Percentiles rank a stretch among this genome's conserved stretches.
These are phyloP conservation scores for Fusarium solani-melongenae DNA, from an alignment of 2,329 filamentous ascomycete genomes.

Conservation along the genomic window DNA sequence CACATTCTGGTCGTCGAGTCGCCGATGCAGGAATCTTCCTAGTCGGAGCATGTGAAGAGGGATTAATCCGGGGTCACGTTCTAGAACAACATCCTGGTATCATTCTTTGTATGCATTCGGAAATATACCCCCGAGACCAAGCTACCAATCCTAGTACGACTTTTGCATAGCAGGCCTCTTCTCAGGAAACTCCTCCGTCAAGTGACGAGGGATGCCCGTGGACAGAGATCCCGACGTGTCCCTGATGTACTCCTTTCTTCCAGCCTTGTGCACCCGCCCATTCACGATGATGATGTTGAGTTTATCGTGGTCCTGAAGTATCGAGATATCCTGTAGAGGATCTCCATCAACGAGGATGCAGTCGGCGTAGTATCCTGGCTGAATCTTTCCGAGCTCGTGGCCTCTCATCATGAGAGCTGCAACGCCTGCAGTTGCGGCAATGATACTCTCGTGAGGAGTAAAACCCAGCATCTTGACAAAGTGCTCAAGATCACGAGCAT, in stretches of 20 bases:
- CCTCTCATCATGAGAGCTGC: neutral
- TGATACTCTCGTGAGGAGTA: neutral
- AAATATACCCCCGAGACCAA: neutral
- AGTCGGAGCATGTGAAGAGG: neutral
- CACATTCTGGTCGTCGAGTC: neutral
- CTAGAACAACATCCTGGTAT: neutral
- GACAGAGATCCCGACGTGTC: neutral
- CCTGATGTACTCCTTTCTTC: neutral
- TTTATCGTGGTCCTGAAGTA: neutral
- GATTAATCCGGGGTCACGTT: neutral
- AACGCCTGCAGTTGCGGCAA: neutral
- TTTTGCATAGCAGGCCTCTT: neutral
- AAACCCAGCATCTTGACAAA: constrained; percentile 26
- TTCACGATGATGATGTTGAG: neutral
- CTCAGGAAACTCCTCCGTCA: neutral
- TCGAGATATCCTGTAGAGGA: neutral
- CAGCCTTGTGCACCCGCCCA: neutral
- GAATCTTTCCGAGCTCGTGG: neutral
- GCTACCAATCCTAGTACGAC: neutral
- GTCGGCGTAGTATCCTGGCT: neutral
- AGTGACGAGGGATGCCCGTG: neutral
- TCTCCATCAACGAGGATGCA: neutral
- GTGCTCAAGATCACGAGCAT: constrained; percentile 27
- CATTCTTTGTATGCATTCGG: neutral
- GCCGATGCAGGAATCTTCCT: neutral